Percentiles rank a stretch among this genome's conserved stretches.
These are phyloP conservation scores for Fraxinus velutina DNA, from an alignment of 305 asterid genomes.

Conservation along the genomic window DNA sequence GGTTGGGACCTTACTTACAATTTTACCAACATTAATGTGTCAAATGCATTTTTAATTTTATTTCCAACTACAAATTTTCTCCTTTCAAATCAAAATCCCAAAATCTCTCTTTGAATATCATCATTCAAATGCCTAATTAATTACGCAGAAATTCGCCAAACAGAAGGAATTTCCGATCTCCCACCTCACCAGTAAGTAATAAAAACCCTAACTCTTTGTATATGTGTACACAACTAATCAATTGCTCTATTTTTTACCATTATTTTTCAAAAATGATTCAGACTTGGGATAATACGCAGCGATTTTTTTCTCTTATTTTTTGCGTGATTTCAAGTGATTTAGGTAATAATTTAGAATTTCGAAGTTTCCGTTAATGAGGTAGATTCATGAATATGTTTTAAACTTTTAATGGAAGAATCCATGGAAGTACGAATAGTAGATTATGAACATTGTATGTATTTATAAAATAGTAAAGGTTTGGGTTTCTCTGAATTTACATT, in stretches of 20 bases:
- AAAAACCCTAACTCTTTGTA: not conserved
- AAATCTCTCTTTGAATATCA: not conserved
- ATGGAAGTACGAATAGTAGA: not conserved
- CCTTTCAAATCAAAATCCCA: not conserved
- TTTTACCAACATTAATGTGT: not conserved
- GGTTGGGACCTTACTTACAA: not conserved
- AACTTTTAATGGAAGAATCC: not conserved
- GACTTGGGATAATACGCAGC: not conserved
- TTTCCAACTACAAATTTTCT: not conserved
- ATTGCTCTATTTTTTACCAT: not conserved
- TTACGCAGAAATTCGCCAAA: slow-evolving; percentile 9
- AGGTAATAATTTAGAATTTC: not conserved
- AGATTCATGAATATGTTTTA: not conserved
- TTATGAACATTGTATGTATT: not conserved
- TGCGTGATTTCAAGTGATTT: not conserved
- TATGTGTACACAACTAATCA: not conserved
- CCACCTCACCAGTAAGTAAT: slow-evolving; percentile 17
- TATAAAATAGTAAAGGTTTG: not conserved
- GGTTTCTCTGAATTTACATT: not conserved
- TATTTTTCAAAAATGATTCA: not conserved
- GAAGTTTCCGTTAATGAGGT: not conserved
- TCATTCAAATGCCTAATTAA: slow-evolving; percentile 5
- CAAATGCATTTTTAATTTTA: not conserved
- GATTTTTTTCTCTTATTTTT: not conserved
- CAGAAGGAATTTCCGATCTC: slow-evolving; percentile 15